Evolutionary conservation across 108 stramenopile genomes (phyloP).

Genomic region (Fistulifera solaris): DNA sequence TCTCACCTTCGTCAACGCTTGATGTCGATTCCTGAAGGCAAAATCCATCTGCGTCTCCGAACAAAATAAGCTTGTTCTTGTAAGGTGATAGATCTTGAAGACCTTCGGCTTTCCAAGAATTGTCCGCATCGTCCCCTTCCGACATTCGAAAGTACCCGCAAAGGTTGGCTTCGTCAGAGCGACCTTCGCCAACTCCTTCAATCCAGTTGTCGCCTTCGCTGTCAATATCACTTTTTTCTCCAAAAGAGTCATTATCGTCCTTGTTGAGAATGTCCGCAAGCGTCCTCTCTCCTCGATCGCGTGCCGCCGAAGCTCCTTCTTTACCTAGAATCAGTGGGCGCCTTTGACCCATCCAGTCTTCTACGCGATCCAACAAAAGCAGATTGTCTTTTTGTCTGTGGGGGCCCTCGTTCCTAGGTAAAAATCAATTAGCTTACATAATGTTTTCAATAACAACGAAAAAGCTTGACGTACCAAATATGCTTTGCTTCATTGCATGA

Average conservation of each 20-base stretch:
- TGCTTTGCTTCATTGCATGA: constrained; percentile 45
- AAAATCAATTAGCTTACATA: not conserved
- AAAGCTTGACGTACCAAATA: constrained; percentile 35
- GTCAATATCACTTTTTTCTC: constrained; percentile 25
- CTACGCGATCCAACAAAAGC: constrained; percentile 52
- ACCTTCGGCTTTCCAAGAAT: constrained; percentile 56
- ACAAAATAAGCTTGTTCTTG: constrained; percentile 36
- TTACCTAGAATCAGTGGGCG: constrained; percentile 65
- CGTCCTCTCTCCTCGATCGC: constrained; percentile 60
- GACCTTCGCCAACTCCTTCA: constrained; percentile 76
- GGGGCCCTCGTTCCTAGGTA: constrained; percentile 53
- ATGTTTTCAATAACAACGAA: not conserved
- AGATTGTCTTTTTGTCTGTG: constrained; percentile 54
- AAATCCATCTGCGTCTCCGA: constrained; percentile 16
- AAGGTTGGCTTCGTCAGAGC: constrained; percentile 79
- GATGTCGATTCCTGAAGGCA: constrained; percentile 56
- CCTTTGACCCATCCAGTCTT: constrained; percentile 74
- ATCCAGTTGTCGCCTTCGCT: constrained; percentile 54
- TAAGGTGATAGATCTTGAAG: constrained; percentile 63
- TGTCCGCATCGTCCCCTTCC: constrained; percentile 77
- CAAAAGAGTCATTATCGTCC: constrained; percentile 34
- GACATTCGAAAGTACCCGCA: constrained; percentile 77
- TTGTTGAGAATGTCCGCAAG: constrained; percentile 59
- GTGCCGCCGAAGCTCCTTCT: constrained; percentile 65
- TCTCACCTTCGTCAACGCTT: constrained; percentile 81